These are phyloP conservation scores for Acanthamoeba comandoni DNA, from an alignment of 208 protist species.

Conservation along the genomic window DNA sequence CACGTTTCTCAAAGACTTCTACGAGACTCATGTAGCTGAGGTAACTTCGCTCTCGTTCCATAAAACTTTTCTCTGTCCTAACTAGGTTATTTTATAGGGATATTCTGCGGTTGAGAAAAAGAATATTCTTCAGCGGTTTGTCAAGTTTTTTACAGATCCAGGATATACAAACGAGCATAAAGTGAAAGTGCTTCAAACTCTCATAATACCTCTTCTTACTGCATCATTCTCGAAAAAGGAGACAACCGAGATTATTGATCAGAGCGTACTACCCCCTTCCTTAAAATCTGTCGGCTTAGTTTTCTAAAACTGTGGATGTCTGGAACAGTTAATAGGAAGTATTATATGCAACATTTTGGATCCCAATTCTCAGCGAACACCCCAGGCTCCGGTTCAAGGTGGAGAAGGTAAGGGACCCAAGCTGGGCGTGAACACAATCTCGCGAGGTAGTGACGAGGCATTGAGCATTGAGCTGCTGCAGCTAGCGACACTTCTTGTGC, in stretches of 20 bases:
- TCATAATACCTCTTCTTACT: conserved; percentile 87
- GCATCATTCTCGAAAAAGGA: conserved; percentile 41
- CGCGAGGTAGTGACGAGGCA: conserved; percentile 53
- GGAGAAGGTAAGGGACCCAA: conserved; percentile 13
- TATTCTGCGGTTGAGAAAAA: conserved; percentile 74
- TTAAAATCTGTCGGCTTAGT: neutral
- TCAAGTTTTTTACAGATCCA: conserved; percentile 78
- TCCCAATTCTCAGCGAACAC: conserved; percentile 15
- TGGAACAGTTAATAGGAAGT: conserved; percentile 13
- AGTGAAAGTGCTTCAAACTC: conserved; percentile 87
- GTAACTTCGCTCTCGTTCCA: neutral
- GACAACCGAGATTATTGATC: conserved; percentile 23
- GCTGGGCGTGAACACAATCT: neutral
- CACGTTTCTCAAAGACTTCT: conserved; percentile 86
- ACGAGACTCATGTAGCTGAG: conserved; percentile 79
- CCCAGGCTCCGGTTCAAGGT: neutral
- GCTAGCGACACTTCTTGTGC: conserved; percentile 88
- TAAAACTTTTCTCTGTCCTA: conserved; percentile 20
- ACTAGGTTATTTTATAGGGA: neutral
- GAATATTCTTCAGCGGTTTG: conserved; percentile 78
- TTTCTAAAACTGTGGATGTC: neutral
- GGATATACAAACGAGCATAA: conserved; percentile 79
- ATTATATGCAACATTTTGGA: conserved; percentile 51
- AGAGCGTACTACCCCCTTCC: neutral
- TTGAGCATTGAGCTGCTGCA: conserved; percentile 88